Evolutionary conservation across 169 alveolate species (phyloP), one percentile per base, ranked within the genome.

Genomic region (Plasmodium malariae): DNA sequence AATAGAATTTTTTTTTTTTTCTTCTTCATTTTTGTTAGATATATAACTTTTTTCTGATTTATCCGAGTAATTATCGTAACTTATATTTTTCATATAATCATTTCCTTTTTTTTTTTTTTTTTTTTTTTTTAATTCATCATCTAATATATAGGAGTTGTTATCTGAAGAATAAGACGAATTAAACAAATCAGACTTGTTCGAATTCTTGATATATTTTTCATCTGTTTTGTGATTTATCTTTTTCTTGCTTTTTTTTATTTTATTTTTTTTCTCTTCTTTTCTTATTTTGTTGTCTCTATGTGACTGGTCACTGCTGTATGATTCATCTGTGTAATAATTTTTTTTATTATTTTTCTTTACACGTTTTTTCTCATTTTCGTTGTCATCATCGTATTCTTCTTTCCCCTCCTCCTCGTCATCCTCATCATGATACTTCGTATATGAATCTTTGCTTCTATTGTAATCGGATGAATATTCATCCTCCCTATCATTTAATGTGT

Each of bases 11-110:
- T 88, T 57, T 67, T 59, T 76, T 32, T 89, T 88, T 26, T 89
- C 92, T 24, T 89, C 94, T 49, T 69, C 93, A 54, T 49, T 73
- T 67, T 74, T 88, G 57, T 62, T 70, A 19, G 80, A 87, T 36
- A 57, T 70, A 69, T 62, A 68, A 9, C 83, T 69, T 40, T 76
- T 88, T 57, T 51, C 88, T 9, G 85, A 71, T 34, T 89, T 88
- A 32, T 67, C 92, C 11, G 80, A 69, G 30, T 54, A 88, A 12
- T 74, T 71, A 57, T 67, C 72, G 55, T 51, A 51, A 36, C 40
- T 59, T 37, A 68, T 6, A 17, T 51, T 62, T 51, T 60, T 45
- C 49, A 32, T 63, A 63, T 76, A 63, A 12, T 40, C 71, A 24
- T 55, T 63, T n/a, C 49, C 21, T 37, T 74, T 40, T 54, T 1